phyloP scores from a whole-genome alignment of 129 eudicot genomes.

The Flaveria linearis region DNA sequence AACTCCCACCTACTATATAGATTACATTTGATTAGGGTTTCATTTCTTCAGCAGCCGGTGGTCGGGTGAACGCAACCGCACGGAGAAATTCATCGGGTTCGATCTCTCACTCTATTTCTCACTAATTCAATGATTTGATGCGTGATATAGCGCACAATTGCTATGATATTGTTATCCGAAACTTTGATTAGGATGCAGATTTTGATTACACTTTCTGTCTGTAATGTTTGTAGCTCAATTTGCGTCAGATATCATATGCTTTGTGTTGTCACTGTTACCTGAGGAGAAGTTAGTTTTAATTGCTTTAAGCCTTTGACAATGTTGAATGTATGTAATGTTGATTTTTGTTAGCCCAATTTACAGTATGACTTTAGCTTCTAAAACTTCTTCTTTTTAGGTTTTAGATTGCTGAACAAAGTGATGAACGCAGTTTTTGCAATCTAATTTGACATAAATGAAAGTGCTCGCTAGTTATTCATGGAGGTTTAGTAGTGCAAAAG shows the following conservation, averaged over 20 bases:
- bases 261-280: neutral
- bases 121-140: neutral
- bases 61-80: neutral
- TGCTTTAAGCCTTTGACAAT: neutral
- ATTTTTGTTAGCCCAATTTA: neutral
- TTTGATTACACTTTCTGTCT: neutral
- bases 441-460: too few species aligned
- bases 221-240: neutral
- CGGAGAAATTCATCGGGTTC: neutral
- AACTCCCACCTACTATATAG: neutral
- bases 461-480: too few species aligned
- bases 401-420: neutral
- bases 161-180: neutral
- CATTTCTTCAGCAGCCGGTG: constrained; percentile 3
- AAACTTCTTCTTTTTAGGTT: neutral
- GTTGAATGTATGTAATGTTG: neutral
- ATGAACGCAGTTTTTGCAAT: too few species aligned
- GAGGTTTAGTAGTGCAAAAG: neutral
- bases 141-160: neutral
- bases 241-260: neutral
- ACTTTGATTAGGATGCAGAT: neutral
- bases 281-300: neutral
- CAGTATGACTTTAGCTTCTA: neutral
- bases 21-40: constrained; percentile 4
- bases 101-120: neutral